These are phyloP conservation scores for Narthecium ossifragum DNA, from an alignment of 106 monocot genomes.

Conservation along the genomic window DNA sequence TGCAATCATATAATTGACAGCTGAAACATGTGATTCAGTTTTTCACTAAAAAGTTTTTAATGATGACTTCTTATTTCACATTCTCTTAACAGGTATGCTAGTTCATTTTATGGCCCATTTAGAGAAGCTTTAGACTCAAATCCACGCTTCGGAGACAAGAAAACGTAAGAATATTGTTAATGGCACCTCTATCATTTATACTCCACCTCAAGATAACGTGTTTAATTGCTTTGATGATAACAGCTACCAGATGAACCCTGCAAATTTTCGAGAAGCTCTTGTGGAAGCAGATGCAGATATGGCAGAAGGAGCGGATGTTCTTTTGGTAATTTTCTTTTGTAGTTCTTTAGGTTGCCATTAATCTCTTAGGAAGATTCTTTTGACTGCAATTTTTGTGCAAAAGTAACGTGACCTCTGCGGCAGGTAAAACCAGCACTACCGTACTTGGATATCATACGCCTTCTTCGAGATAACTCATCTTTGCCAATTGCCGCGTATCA, in stretches of 20 bases:
- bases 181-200: neutral
- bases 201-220: constrained; percentile 1
- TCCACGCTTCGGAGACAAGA: constrained; percentile 98
- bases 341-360: too few relatives aligned
- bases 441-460: constrained; percentile 83
- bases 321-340: constrained; percentile 51
- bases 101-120: constrained; percentile 98
- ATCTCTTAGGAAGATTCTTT: too few relatives aligned
- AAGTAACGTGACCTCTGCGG: too few relatives aligned
- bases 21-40: neutral
- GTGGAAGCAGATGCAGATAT: constrained; percentile 74
- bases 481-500: constrained; percentile 95
- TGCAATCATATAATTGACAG: neutral
- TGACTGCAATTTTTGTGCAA: too few relatives aligned
- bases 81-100: constrained; percentile 72
- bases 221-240: constrained; percentile 6
- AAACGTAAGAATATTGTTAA: constrained; percentile 51
- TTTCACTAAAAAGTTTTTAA: too few relatives aligned
- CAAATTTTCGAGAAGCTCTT: constrained; percentile 91
- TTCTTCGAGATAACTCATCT: constrained; percentile 74
- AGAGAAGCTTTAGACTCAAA: constrained; percentile 99
- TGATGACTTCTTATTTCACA: neutral
- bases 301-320: constrained; percentile 90
- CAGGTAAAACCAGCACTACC: constrained; percentile 90
- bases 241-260: constrained; percentile 99